Percentiles rank a stretch among this genome's conserved stretches.
These are phyloP conservation scores for Arabidopsis lyrata DNA, from an alignment of 441 rosid genomes.

Conservation along the genomic window DNA sequence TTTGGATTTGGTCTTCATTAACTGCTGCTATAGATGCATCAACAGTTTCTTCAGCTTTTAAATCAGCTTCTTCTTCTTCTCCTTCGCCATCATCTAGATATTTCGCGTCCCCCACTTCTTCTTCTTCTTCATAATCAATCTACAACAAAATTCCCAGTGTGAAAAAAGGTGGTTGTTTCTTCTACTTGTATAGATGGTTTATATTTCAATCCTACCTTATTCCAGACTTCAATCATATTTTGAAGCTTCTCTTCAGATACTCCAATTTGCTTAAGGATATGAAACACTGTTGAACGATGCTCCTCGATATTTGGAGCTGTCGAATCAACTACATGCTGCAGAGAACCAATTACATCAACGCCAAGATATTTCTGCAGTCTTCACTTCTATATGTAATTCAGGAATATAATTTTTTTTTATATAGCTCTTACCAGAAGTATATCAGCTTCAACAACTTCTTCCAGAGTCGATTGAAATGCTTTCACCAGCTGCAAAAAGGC, in stretches of 20 bases:
- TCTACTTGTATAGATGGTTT: constrained; percentile 25
- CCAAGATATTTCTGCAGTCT: constrained; percentile 11
- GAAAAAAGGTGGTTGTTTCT: not conserved
- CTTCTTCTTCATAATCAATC: constrained; percentile 79
- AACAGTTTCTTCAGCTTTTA: constrained; percentile 39
- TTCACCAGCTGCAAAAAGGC: constrained; percentile 66
- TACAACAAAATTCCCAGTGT: constrained; percentile 35
- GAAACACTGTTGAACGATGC: constrained; percentile 86
- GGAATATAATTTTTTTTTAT: not conserved
- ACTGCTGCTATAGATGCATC: constrained; percentile 48
- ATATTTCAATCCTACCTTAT: constrained; percentile 58
- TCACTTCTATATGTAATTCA: not conserved
- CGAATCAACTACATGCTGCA: constrained; percentile 89
- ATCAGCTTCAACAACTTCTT: constrained; percentile 95
- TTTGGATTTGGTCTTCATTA: constrained; percentile 26
- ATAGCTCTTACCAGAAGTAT: constrained; percentile 74
- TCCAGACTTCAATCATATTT: constrained; percentile 96
- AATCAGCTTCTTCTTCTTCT: constrained; percentile 40
- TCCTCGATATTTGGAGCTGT: constrained; percentile 90
- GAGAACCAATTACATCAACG: constrained; percentile 4
- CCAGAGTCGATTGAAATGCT: constrained; percentile 94
- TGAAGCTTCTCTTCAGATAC: constrained; percentile 81
- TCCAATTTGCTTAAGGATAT: constrained; percentile 89
- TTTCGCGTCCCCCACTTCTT: constrained; percentile 44
- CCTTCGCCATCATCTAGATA: constrained; percentile 45